Evolutionary conservation across 1,139 yeast genomes (phyloP).

Genomic region (Taphrina communis): DNA sequence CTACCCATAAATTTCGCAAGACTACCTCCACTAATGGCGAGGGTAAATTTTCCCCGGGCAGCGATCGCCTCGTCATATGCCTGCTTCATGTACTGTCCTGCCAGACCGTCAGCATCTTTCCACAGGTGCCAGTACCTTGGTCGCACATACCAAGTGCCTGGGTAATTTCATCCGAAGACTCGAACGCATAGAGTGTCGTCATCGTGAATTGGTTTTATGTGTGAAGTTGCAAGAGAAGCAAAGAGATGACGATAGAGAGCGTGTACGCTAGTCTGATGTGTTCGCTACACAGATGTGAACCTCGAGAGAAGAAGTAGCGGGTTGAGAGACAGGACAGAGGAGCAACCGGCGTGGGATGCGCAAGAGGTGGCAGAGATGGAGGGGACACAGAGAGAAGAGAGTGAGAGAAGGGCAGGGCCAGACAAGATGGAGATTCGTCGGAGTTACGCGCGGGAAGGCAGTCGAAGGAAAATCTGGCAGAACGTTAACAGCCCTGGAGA

Average conservation of each 20-base stretch:
- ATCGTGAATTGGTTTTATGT: constrained; percentile 3
- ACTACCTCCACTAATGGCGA: constrained; percentile 93
- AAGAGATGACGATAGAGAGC: no score
- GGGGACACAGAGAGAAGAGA: not conserved
- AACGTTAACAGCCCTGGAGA: no score
- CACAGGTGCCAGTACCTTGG: not conserved
- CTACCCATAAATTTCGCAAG: constrained; percentile 78
- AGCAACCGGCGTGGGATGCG: not conserved
- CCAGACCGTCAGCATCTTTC: not conserved
- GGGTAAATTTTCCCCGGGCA: constrained; percentile 68
- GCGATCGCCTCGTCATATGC: constrained; percentile 73
- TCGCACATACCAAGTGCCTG: constrained; percentile 38
- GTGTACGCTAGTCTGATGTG: no score
- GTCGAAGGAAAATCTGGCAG: not conserved
- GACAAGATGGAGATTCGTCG: no score
- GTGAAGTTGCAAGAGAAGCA: no score
- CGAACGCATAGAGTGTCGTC: constrained; percentile 43
- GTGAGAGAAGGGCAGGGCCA: not conserved
- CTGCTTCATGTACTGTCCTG: constrained; percentile 78
- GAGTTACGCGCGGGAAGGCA: no score
- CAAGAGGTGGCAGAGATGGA: not conserved
- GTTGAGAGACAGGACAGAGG: no score
- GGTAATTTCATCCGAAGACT: constrained; percentile 36
- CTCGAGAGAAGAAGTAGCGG: no score
- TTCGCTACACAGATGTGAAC: no score